Conservation (phyloP, 106 monocot species). For the Acanthochlamys bracteata region DNA sequence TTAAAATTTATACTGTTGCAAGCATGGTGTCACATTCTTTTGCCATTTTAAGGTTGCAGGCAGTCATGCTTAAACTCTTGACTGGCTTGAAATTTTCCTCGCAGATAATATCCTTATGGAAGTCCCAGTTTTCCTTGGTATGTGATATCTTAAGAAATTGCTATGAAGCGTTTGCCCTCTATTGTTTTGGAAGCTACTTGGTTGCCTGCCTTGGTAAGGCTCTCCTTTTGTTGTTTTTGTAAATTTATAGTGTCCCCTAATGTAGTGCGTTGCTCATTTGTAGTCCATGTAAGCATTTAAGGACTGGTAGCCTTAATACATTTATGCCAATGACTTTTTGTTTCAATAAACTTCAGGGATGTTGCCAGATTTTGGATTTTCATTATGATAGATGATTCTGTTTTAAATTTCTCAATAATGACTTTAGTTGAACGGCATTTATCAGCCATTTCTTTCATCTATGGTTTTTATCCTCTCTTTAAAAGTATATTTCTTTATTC, state of each 20-base stretch:
- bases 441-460: not conserved
- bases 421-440: not conserved
- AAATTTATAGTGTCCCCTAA: not conserved
- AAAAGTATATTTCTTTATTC: not conserved
- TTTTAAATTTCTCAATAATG: too few relatives aligned
- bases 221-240: not conserved
- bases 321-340: not conserved
- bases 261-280: not conserved
- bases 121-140: constrained; percentile 28
- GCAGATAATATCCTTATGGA: too few relatives aligned
- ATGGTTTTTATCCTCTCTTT: not conserved
- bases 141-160: constrained; percentile 86
- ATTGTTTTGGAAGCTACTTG: constrained; percentile 65
- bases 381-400: not conserved
- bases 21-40: constrained; percentile 27
- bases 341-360: not conserved
- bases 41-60: constrained; percentile 49
- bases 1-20: not conserved
- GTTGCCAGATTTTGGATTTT: not conserved
- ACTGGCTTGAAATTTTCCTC: constrained; percentile 75
- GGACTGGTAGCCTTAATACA: not conserved
- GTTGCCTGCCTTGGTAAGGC: constrained; percentile 67
- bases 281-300: not conserved
- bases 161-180: constrained; percentile 86
- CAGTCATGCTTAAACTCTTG: constrained; percentile 49